These are phyloP conservation scores for Phaffomyces thermotolerans DNA, from an alignment of 805 yeast species.

Conservation along the genomic window DNA sequence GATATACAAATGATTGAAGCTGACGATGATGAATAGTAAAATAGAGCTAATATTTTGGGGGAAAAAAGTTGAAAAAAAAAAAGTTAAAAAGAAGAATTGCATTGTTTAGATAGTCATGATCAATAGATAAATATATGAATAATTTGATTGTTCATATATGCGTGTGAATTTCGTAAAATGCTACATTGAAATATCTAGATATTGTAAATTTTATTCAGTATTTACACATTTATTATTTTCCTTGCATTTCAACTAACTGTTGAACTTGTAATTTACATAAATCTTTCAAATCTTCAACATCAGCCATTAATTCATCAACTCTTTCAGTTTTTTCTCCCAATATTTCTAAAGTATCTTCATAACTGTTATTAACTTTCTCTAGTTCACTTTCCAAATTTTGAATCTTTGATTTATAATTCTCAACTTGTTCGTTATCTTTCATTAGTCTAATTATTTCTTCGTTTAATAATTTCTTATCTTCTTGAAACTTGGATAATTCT, in stretches of 20 bases:
- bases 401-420: constrained; percentile 28
- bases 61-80: neutral
- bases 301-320: constrained; percentile 81
- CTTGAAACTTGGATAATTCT: constrained; percentile 45
- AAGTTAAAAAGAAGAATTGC: neutral
- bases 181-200: too few relatives aligned
- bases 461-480: constrained; percentile 60
- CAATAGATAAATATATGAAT: neutral
- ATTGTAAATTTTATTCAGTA: neutral
- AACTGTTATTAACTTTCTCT: constrained; percentile 27
- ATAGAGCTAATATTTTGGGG: too few relatives aligned
- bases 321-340: constrained; percentile 85
- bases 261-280: constrained; percentile 79
- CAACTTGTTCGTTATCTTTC: constrained; percentile 45
- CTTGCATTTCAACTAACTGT: constrained; percentile 67
- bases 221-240: neutral
- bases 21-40: too few relatives aligned
- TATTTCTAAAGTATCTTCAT: constrained; percentile 55
- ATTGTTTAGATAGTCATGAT: neutral
- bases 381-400: constrained; percentile 32
- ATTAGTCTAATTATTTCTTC: constrained; percentile 56
- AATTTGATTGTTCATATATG: neutral
- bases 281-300: constrained; percentile 83
- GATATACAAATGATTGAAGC: neutral
- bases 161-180: too few relatives aligned